Evolutionary conservation across 2,329 filamentous ascomycete genomes (phyloP).

Genomic region (Microascus cirrosus): DNA sequence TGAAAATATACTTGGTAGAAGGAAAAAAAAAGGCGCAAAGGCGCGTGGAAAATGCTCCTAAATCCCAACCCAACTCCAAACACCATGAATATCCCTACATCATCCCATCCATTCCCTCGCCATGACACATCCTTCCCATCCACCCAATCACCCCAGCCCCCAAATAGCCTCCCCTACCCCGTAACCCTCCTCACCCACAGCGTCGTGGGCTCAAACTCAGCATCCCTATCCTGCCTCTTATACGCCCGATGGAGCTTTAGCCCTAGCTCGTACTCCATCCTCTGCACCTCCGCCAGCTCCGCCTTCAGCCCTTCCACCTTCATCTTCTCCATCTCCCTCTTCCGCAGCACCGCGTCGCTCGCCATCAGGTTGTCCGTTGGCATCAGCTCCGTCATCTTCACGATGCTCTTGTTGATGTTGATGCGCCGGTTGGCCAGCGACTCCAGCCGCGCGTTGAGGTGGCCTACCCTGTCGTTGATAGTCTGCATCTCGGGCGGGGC

Average conservation of each 20-base stretch:
- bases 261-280: conserved; percentile 70
- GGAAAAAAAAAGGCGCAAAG: neutral
- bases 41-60: neutral
- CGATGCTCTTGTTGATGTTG: conserved; percentile 63
- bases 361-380: conserved; percentile 58
- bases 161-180: conserved; percentile 16
- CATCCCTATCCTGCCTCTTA: conserved; percentile 61
- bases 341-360: conserved; percentile 49
- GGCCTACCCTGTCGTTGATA: conserved; percentile 52
- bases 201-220: conserved; percentile 52
- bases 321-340: conserved; percentile 44
- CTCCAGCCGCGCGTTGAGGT: conserved; percentile 54
- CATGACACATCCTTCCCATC: neutral
- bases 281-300: conserved; percentile 62
- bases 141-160: neutral
- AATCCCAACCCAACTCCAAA: neutral
- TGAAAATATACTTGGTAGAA: neutral
- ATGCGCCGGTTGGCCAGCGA: conserved; percentile 54
- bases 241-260: conserved; percentile 63
- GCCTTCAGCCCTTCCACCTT: conserved; percentile 55
- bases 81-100: neutral
- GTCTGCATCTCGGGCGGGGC: conserved; percentile 47
- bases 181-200: conserved; percentile 75
- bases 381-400: conserved; percentile 69
- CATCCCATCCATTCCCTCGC: neutral